phyloP scores from a whole-genome alignment of 352 stramenopile genomes.

The Pythium plurisporium region DNA sequence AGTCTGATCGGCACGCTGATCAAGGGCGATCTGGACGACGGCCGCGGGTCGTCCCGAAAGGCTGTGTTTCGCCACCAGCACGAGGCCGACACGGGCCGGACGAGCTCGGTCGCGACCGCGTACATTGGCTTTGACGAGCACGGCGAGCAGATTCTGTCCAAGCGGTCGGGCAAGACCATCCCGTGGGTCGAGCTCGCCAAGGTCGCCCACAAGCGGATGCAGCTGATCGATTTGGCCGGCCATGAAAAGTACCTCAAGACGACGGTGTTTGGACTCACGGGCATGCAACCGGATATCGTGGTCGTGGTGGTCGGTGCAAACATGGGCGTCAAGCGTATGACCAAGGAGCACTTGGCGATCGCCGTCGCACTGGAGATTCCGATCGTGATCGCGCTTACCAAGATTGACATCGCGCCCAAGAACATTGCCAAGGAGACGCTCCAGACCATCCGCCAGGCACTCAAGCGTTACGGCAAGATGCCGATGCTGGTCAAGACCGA shows the following conservation, averaged over 20 bases:
- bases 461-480: slow-evolving; percentile 90
- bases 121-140: slow-evolving; percentile 78
- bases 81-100: slow-evolving; percentile 76
- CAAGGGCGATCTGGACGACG: slow-evolving; percentile 95
- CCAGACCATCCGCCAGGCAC: slow-evolving; percentile 81
- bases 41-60: slow-evolving; percentile 82
- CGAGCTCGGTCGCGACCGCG: slow-evolving; percentile 75
- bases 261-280: slow-evolving; percentile 97
- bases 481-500: slow-evolving; percentile 90
- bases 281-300: slow-evolving; percentile 94
- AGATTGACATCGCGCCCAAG: slow-evolving; percentile 93
- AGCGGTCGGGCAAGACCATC: slow-evolving; percentile 63
- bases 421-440: slow-evolving; percentile 91
- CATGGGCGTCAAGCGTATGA: slow-evolving; percentile 95
- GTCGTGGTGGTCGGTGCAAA: slow-evolving; percentile 93
- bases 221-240: slow-evolving; percentile 86
- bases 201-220: slow-evolving; percentile 74
- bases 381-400: slow-evolving; percentile 92
- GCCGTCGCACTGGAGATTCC: slow-evolving; percentile 90
- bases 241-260: slow-evolving; percentile 99
- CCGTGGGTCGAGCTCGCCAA: slow-evolving; percentile 80
- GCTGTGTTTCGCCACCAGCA: slow-evolving; percentile 88
- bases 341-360: slow-evolving; percentile 91
- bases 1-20: slow-evolving; percentile 93
- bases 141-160: slow-evolving; percentile 77